Conservation (phyloP, 2,329 filamentous ascomycete species). For the Metarhizium robertsii region DNA sequence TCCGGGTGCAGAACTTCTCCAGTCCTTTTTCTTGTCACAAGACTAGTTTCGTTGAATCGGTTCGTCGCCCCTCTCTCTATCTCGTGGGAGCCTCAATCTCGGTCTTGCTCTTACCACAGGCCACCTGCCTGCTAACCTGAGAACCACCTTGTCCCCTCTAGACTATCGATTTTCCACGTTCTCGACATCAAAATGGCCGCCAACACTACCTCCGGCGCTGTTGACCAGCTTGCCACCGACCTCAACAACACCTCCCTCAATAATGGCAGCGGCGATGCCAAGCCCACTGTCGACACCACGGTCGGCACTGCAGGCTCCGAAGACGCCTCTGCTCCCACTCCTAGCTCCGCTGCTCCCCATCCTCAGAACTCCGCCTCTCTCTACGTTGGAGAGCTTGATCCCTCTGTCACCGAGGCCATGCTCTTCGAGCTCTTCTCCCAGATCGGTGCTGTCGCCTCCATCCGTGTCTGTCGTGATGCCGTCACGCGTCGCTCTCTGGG, state of each 20-base stretch:
- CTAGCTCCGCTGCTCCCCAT: conserved; percentile 63
- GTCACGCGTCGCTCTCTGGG: conserved; percentile 97
- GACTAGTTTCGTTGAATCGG: conserved; percentile 2
- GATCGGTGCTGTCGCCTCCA: conserved; percentile 96
- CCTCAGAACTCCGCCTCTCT: conserved; percentile 94
- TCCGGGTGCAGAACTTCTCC: neutral
- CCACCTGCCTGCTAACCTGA: conserved; percentile 1
- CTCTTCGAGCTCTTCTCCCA: conserved; percentile 99
- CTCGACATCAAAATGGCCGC: conserved; percentile 45
- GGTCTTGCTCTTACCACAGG: neutral
- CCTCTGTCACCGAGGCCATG: conserved; percentile 98
- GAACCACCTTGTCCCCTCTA: neutral
- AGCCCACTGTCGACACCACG: conserved; percentile 66
- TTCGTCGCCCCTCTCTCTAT: conserved; percentile 4
- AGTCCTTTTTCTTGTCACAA: neutral
- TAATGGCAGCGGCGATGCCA: conserved; percentile 57
- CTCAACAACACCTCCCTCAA: conserved; percentile 64
- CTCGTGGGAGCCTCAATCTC: conserved; percentile 4
- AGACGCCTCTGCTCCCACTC: conserved; percentile 59
- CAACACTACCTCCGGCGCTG: conserved; percentile 48
- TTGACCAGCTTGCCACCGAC: conserved; percentile 75
- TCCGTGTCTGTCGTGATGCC: conserved; percentile 98
- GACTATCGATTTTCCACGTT: conserved; percentile 6
- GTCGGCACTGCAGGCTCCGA: conserved; percentile 41
- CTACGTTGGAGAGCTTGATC: conserved; percentile 97